A percentile compares a stretch with the other conserved stretches of the same genome.
phyloP scores from a whole-genome alignment of 1,284 basidiomycete genomes.

The Ustilago nuda region DNA sequence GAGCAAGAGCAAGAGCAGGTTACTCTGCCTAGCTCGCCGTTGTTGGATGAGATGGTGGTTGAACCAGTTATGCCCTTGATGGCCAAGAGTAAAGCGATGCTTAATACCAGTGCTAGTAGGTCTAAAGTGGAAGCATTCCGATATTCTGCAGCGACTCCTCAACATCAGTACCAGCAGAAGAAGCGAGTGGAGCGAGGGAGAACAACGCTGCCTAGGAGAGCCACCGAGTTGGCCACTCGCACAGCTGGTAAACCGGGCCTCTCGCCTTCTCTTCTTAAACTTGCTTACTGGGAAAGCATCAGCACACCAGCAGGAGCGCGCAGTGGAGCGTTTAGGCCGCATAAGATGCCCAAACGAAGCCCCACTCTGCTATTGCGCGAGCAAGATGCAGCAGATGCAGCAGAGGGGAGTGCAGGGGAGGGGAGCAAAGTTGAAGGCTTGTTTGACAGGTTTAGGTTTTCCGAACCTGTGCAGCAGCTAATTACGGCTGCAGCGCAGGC shows the following conservation, averaged over 20 bases:
- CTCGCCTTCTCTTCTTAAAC: constrained; percentile 29
- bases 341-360: constrained; percentile 29
- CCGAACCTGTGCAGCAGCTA: background rate
- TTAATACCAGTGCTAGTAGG: constrained; percentile 36
- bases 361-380: constrained; percentile 27
- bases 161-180: constrained; percentile 6
- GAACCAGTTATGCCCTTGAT: constrained; percentile 33
- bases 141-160: constrained; percentile 16
- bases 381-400: background rate
- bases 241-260: background rate
- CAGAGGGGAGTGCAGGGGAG: background rate
- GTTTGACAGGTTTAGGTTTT: constrained; percentile 35
- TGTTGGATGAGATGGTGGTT: constrained; percentile 10
- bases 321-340: constrained; percentile 6
- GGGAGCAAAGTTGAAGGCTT: constrained; percentile 3
- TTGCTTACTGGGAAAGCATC: background rate
- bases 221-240: constrained; percentile 1
- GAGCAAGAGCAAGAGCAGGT: constrained; percentile 2
- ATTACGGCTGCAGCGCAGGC: background rate
- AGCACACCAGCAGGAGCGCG: background rate
- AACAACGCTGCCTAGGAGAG: constrained; percentile 11
- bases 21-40: constrained; percentile 24
- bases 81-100: constrained; percentile 14
- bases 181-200: background rate
- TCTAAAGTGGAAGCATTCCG: constrained; percentile 47